Evolutionary conservation across 352 stramenopile genomes (phyloP).

Genomic region (Peronospora belbahrii): DNA sequence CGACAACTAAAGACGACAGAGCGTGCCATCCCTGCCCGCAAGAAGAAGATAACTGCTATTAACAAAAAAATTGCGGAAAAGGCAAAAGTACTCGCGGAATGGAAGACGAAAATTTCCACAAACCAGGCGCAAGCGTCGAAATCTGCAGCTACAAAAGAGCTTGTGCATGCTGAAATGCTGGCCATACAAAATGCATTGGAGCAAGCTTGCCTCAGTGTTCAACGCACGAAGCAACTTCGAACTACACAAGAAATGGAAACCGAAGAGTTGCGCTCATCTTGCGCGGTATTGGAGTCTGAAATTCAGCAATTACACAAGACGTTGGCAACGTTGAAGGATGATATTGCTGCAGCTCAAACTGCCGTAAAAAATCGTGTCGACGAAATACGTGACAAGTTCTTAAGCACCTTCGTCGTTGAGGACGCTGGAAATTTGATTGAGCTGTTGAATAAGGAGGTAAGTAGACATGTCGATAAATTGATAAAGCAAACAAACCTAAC

Average conservation of each 20-base stretch:
- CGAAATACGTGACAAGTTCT: slow-evolving; percentile 29
- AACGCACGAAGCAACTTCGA: slow-evolving; percentile 6
- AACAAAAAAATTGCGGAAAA: slow-evolving; percentile 21
- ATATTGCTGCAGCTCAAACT: slow-evolving; percentile 14
- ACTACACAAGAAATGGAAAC: slow-evolving; percentile 10
- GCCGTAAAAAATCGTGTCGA: slow-evolving; percentile 28
- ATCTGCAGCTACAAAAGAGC: slow-evolving; percentile 12
- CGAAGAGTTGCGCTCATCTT: slow-evolving; percentile 20
- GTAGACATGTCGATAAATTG: neutral
- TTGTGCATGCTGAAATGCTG: slow-evolving; percentile 18
- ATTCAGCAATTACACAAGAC: slow-evolving; percentile 5
- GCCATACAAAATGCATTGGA: slow-evolving; percentile 10
- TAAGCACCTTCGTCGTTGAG: slow-evolving; percentile 21
- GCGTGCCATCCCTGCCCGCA: slow-evolving; percentile 13
- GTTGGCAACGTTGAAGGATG: slow-evolving; percentile 4
- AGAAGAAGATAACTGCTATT: slow-evolving; percentile 18
- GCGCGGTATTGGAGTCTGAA: slow-evolving; percentile 13
- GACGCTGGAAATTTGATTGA: slow-evolving; percentile 20
- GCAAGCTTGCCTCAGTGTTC: slow-evolving; percentile 2
- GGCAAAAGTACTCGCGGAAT: slow-evolving; percentile 16
- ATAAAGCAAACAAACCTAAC: neutral
- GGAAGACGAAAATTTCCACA: slow-evolving; percentile 9
- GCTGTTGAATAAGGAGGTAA: slow-evolving; percentile 27
- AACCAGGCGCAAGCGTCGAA: slow-evolving; percentile 15
- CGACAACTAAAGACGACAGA: slow-evolving; percentile 20